Conservation (phyloP, 1,284 basidiomycete species). For the Leccinum fallax region DNA sequence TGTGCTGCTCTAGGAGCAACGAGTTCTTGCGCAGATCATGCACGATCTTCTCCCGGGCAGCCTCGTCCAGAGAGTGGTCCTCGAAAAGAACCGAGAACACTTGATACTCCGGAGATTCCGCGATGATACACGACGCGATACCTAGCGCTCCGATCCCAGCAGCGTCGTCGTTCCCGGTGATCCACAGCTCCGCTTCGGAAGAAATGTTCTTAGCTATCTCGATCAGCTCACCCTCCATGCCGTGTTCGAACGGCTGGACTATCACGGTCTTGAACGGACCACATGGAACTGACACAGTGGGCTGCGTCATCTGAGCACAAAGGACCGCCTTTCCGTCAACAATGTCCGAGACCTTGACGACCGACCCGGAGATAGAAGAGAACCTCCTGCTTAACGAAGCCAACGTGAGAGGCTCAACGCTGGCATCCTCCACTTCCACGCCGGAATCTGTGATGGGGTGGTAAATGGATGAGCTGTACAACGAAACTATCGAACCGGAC, state of each 20-base stretch:
- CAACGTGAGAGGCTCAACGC: constrained; percentile 17
- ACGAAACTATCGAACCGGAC: not conserved
- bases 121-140: constrained; percentile 31
- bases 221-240: constrained; percentile 27
- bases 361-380: constrained; percentile 10
- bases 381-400: constrained; percentile 11
- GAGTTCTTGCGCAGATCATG: constrained; percentile 29
- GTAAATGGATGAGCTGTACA: not conserved
- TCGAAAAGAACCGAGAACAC: constrained; percentile 34
- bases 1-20: constrained; percentile 31
- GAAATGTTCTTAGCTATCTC: constrained; percentile 29
- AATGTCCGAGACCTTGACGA: constrained; percentile 4
- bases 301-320: constrained; percentile 15
- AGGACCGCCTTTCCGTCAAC: not conserved
- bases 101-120: constrained; percentile 32
- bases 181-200: constrained; percentile 31
- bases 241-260: constrained; percentile 27
- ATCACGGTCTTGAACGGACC: constrained; percentile 30
- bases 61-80: constrained; percentile 30
- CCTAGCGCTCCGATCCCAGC: constrained; percentile 35
- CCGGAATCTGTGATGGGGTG: constrained; percentile 17
- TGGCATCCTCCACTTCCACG: constrained; percentile 16
- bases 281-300: constrained; percentile 15
- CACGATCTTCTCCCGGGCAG: constrained; percentile 26
- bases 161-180: constrained; percentile 33